Evolutionary conservation across 768 basidiomycete genomes (phyloP).

Genomic region (Naganishia kalamii): DNA sequence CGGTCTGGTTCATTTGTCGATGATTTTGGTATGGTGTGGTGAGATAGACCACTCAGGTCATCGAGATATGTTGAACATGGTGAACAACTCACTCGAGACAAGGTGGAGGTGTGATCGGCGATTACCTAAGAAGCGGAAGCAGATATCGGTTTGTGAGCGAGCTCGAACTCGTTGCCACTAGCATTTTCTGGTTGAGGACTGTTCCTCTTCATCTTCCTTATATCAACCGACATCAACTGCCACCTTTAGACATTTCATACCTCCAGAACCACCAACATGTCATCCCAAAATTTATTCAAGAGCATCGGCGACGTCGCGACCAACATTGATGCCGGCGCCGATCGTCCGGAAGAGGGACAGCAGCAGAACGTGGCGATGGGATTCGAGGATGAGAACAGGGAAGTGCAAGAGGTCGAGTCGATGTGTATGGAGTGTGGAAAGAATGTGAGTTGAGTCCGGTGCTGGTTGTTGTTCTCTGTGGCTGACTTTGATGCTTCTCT

Average conservation of each 20-base stretch:
- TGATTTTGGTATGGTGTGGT: no score
- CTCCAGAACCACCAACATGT: background rate
- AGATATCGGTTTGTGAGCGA: no score
- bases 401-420: conserved; percentile 77
- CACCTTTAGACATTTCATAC: background rate
- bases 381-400: conserved; percentile 53
- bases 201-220: background rate
- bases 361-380: conserved; percentile 14
- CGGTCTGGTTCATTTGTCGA: no score
- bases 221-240: background rate
- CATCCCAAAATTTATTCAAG: conserved; percentile 53
- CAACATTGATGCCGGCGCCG: conserved; percentile 50
- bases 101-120: background rate
- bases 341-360: conserved; percentile 32
- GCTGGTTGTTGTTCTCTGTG: background rate
- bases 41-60: no score
- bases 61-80: no score
- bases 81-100: no score
- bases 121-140: background rate
- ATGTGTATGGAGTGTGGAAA: conserved; percentile 90
- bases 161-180: background rate
- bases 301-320: conserved; percentile 57
- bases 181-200: conserved; percentile 6
- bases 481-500: background rate
- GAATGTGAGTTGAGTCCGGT: conserved; percentile 57